Evolutionary conservation across 1,284 basidiomycete genomes (phyloP).

Genomic region (Prillingera fragicola): DNA sequence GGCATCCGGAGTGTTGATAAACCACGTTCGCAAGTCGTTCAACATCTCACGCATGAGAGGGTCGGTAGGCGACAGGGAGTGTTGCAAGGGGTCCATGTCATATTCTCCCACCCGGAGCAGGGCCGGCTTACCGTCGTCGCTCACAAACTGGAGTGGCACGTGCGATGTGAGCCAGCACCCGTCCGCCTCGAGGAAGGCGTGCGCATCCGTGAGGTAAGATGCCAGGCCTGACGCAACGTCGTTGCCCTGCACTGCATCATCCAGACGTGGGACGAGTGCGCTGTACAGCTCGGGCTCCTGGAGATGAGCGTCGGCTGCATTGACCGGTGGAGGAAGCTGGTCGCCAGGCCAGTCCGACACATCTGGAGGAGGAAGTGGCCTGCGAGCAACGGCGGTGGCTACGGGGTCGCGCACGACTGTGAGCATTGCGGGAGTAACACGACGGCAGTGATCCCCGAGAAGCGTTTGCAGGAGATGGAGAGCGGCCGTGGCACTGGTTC

Average conservation of each 20-base stretch:
- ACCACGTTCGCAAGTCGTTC: slow-evolving; percentile 67
- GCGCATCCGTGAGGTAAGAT: slow-evolving; percentile 36
- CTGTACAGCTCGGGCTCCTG: slow-evolving; percentile 62
- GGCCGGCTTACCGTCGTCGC: slow-evolving; percentile 19
- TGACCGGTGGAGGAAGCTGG: slow-evolving; percentile 17
- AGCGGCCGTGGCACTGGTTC: slow-evolving; percentile 63
- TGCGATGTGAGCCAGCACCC: slow-evolving; percentile 25
- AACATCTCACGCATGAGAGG: slow-evolving; percentile 67
- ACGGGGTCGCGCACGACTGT: slow-evolving; percentile 61
- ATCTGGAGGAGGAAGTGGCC: slow-evolving; percentile 18
- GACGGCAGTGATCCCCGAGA: slow-evolving; percentile 62
- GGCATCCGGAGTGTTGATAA: slow-evolving; percentile 74
- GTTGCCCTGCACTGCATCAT: slow-evolving; percentile 58
- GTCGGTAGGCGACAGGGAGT: slow-evolving; percentile 72
- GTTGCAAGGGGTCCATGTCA: slow-evolving; percentile 36
- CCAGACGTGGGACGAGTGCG: slow-evolving; percentile 68
- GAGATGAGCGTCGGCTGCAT: slow-evolving; percentile 23
- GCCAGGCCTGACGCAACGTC: slow-evolving; percentile 83
- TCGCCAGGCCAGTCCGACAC: not conserved
- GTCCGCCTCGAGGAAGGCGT: slow-evolving; percentile 26
- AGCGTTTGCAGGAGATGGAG: slow-evolving; percentile 73
- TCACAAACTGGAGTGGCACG: slow-evolving; percentile 20
- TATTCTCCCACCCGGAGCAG: slow-evolving; percentile 15
- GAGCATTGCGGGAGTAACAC: slow-evolving; percentile 63
- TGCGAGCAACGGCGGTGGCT: slow-evolving; percentile 47